Conservation (phyloP, 2,329 filamentous ascomycete genomes). For the Huntiella bhutanensis region DNA sequence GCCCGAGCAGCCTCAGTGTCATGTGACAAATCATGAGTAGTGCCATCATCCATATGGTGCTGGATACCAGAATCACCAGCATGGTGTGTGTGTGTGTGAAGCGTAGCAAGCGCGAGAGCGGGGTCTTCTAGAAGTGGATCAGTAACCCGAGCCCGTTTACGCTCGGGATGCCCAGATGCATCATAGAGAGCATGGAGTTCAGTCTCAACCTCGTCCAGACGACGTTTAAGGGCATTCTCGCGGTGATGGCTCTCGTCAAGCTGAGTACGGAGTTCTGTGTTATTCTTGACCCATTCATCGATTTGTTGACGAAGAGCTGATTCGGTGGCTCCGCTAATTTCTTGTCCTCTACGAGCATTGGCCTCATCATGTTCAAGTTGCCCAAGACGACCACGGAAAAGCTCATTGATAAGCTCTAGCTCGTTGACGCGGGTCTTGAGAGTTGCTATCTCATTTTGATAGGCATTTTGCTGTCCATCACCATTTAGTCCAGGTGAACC, state of each 20-base stretch:
- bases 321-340: conserved; percentile 36
- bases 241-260: conserved; percentile 60
- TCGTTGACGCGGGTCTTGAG: conserved; percentile 93
- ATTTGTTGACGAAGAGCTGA: conserved; percentile 38
- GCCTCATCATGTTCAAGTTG: conserved; percentile 64
- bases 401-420: conserved; percentile 81
- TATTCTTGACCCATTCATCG: conserved; percentile 23
- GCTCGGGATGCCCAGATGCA: conserved; percentile 13
- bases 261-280: conserved; percentile 34
- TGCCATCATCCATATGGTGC: neutral
- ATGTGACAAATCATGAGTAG: neutral
- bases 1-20: conserved; percentile 1
- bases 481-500: conserved; percentile 34
- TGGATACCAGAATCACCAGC: conserved; percentile 1
- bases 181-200: conserved; percentile 23
- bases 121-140: conserved; percentile 19
- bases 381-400: conserved; percentile 57
- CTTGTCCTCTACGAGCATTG: conserved; percentile 40
- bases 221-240: conserved; percentile 65
- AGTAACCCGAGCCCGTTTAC: conserved; percentile 12
- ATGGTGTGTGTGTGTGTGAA: conserved; percentile 20
- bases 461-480: conserved; percentile 47
- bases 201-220: conserved; percentile 60
- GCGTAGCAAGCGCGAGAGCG: conserved; percentile 17
- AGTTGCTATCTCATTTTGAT: conserved; percentile 56